phyloP scores from a whole-genome alignment of 495 filamentous ascomycete genomes.

The Lasiosphaeris hirsuta region DNA sequence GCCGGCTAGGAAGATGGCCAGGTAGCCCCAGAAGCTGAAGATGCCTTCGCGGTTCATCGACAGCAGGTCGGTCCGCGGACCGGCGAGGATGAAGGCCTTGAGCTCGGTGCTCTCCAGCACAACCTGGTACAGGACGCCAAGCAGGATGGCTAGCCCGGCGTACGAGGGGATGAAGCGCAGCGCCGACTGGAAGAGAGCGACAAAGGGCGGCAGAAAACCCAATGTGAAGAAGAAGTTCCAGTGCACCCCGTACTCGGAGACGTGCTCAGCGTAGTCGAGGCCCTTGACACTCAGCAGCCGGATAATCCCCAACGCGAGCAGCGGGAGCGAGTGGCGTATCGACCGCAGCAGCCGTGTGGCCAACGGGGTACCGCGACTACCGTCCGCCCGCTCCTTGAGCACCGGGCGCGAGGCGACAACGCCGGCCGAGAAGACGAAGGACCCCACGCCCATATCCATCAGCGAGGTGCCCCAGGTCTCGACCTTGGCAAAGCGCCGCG shows the following conservation, averaged over 20 bases:
- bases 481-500: constrained; percentile 91
- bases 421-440: constrained; percentile 95
- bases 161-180: constrained; percentile 65
- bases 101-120: constrained; percentile 72
- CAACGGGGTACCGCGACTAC: constrained; percentile 43
- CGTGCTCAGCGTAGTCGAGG: constrained; percentile 93
- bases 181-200: constrained; percentile 76
- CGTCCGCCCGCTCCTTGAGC: constrained; percentile 63
- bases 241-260: constrained; percentile 96
- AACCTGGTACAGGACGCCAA: constrained; percentile 66
- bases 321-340: constrained; percentile 74
- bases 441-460: constrained; percentile 97
- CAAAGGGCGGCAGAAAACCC: constrained; percentile 81
- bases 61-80: constrained; percentile 69
- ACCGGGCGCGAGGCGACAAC: constrained; percentile 84
- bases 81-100: constrained; percentile 80
- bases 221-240: constrained; percentile 99
- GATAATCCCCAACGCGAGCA: constrained; percentile 76
- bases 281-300: constrained; percentile 88
- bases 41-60: constrained; percentile 91
- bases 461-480: constrained; percentile 97
- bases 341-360: constrained; percentile 56
- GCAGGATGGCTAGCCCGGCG: constrained; percentile 62
- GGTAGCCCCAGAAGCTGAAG: constrained; percentile 88
- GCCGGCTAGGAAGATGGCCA: constrained; percentile 91